Evolutionary conservation across 2,329 filamentous ascomycete genomes (phyloP).

Genomic region (Neonectria sp.): DNA sequence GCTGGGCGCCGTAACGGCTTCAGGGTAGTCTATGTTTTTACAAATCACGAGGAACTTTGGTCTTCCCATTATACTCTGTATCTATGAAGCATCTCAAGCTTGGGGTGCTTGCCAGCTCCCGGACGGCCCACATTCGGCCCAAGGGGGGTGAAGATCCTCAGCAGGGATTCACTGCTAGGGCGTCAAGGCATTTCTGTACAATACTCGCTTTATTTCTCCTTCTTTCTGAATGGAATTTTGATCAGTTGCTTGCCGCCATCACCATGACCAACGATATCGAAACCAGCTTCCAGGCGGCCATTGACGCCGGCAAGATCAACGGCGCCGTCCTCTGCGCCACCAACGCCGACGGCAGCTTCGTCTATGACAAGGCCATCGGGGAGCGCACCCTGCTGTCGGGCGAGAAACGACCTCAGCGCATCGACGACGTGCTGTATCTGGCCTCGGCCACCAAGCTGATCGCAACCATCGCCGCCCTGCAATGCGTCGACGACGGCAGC

Average conservation of each 20-base stretch:
- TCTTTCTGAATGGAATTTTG: background rate
- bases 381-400: constrained; percentile 57
- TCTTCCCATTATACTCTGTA: no score
- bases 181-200: no score
- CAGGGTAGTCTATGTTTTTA: no score
- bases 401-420: constrained; percentile 54
- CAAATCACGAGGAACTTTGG: no score
- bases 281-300: constrained; percentile 55
- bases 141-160: no score
- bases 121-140: no score
- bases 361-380: constrained; percentile 58
- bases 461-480: constrained; percentile 67
- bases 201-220: no score
- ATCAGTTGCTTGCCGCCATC: background rate
- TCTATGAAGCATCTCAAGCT: no score
- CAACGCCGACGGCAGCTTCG: constrained; percentile 55
- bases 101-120: no score
- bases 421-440: constrained; percentile 55
- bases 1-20: no score
- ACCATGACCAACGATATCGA: constrained; percentile 51
- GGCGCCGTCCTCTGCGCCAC: constrained; percentile 60
- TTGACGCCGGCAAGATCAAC: constrained; percentile 60
- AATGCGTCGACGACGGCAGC: constrained; percentile 67
- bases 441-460: constrained; percentile 62
- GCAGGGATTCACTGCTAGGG: no score